phyloP scores from a whole-genome alignment of 208 protist species.

The Acanthamoeba polyphaga region DNA sequence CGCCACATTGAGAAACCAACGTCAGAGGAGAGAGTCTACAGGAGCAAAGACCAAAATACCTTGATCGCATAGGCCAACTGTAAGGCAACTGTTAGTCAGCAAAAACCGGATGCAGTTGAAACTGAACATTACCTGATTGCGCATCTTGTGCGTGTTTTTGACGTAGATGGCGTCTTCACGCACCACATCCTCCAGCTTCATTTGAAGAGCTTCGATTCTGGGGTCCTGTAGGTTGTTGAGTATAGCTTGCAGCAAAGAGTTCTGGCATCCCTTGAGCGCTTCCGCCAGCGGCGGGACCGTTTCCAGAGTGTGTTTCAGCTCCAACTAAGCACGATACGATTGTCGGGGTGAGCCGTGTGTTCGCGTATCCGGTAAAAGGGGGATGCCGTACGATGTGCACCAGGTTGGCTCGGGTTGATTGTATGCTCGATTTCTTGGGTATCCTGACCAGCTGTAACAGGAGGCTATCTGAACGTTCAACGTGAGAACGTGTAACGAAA shows the following conservation, averaged over 20 bases:
- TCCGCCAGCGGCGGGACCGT: not conserved
- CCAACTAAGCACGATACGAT: slow-evolving; percentile 10
- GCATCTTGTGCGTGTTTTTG: slow-evolving; percentile 42
- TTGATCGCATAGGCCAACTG: slow-evolving; percentile 69
- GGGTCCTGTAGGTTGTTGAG: slow-evolving; percentile 40
- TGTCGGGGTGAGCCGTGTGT: not conserved
- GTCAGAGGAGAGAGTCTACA: not conserved
- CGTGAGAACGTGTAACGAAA: not conserved
- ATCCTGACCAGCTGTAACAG: slow-evolving; percentile 68
- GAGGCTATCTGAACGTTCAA: not conserved
- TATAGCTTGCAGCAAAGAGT: slow-evolving; percentile 32
- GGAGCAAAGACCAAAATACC: slow-evolving; percentile 8
- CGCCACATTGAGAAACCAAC: not conserved
- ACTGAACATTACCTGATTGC: slow-evolving; percentile 18
- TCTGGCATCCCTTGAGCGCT: slow-evolving; percentile 52
- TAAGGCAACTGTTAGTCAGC: not conserved
- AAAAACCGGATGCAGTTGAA: too few species aligned
- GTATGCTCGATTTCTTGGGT: slow-evolving; percentile 66
- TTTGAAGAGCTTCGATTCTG: not conserved
- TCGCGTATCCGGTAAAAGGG: not conserved
- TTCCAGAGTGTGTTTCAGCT: slow-evolving; percentile 69
- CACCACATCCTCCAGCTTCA: slow-evolving; percentile 2
- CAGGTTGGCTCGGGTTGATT: slow-evolving; percentile 10
- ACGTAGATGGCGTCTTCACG: slow-evolving; percentile 35
- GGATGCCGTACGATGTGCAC: slow-evolving; percentile 23